These are phyloP conservation scores for Globisporangium spinosum DNA, from an alignment of 352 stramenopile species.

Conservation along the genomic window DNA sequence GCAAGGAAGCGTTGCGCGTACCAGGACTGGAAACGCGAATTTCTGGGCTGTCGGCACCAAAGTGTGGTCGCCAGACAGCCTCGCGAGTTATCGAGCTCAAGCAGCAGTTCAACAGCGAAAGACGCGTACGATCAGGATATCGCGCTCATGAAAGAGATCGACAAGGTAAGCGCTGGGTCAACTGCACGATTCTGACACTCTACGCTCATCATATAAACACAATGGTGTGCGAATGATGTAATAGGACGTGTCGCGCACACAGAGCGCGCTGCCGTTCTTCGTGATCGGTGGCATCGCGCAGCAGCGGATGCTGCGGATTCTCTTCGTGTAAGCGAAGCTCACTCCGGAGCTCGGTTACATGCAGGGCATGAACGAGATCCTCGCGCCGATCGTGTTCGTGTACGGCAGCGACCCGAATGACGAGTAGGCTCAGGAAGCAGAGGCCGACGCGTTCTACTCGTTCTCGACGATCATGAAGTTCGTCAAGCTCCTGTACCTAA, in stretches of 20 bases:
- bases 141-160: slow-evolving; percentile 52
- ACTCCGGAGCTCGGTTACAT: slow-evolving; percentile 88
- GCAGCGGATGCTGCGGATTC: slow-evolving; percentile 65
- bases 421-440: slow-evolving; percentile 31
- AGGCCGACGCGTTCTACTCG: slow-evolving; percentile 51
- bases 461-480: slow-evolving; percentile 51
- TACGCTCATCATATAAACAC: no score
- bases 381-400: slow-evolving; percentile 80
- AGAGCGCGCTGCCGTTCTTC: slow-evolving; percentile 54
- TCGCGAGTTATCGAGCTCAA: neutral
- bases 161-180: slow-evolving; percentile 34
- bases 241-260: slow-evolving; percentile 58
- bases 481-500: slow-evolving; percentile 43
- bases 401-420: slow-evolving; percentile 54
- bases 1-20: slow-evolving; percentile 25
- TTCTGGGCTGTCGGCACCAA: slow-evolving; percentile 24
- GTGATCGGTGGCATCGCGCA: slow-evolving; percentile 37
- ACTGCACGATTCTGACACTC: neutral
- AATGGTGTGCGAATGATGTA: neutral
- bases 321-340: slow-evolving; percentile 78
- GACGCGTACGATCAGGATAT: slow-evolving; percentile 28
- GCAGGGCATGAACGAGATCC: slow-evolving; percentile 95
- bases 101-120: neutral
- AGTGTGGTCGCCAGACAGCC: neutral
- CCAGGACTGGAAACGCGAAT: slow-evolving; percentile 32